Evolutionary conservation across 2,329 filamentous ascomycete genomes (phyloP).

Genomic region (Orbilia oligospora): DNA sequence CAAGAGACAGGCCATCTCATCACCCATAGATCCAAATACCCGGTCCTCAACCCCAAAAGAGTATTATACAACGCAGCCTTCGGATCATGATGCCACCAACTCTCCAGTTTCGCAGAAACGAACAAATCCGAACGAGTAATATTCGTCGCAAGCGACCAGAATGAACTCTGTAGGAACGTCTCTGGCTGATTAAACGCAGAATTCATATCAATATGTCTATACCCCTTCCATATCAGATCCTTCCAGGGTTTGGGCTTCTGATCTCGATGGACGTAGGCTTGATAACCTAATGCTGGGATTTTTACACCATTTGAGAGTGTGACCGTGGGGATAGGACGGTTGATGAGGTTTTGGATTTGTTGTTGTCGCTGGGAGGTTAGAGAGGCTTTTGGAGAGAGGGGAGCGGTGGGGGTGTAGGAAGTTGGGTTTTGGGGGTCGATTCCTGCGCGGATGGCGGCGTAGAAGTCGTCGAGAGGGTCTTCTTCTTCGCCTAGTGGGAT

Average conservation of each 20-base stretch:
- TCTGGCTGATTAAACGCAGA: constrained; percentile 17
- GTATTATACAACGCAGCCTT: constrained; percentile 33
- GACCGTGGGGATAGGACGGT: background rate
- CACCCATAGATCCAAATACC: constrained; percentile 51
- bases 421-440: background rate
- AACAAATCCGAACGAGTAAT: constrained; percentile 46
- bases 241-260: constrained; percentile 33
- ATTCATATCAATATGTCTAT: constrained; percentile 41
- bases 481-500: background rate
- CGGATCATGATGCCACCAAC: constrained; percentile 42
- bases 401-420: constrained; percentile 26
- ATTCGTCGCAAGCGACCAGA: constrained; percentile 31
- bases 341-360: background rate
- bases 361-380: constrained; percentile 1
- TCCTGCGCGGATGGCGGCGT: background rate
- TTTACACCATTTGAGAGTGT: constrained; percentile 29
- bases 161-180: constrained; percentile 9
- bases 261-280: constrained; percentile 25
- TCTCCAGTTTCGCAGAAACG: constrained; percentile 48
- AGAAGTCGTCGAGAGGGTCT: background rate
- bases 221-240: constrained; percentile 15
- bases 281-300: constrained; percentile 39
- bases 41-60: constrained; percentile 36
- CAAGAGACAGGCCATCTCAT: constrained; percentile 49
- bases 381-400: background rate